A percentile compares a stretch with the other conserved stretches of the same genome.
Evolutionary conservation across 495 filamentous ascomycete species (phyloP).

Genomic region (Cercophora newfieldiana): DNA sequence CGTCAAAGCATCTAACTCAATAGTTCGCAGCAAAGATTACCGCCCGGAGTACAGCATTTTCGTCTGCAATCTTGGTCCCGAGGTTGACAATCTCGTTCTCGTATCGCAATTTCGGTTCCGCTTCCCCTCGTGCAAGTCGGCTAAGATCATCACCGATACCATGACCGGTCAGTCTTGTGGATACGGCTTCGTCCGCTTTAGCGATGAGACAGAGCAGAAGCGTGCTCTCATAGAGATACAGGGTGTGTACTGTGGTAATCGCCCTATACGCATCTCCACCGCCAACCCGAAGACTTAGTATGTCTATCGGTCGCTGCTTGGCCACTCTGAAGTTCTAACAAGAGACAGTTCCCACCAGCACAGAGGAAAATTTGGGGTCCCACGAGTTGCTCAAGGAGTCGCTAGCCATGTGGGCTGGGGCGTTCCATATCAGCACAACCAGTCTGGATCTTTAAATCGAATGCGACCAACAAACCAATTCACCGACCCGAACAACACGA

Average conservation of each 20-base stretch:
- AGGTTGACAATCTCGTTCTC: constrained; percentile 98
- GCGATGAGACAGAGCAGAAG: constrained; percentile 92
- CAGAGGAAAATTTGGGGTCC: no score
- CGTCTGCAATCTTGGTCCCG: constrained; percentile 94
- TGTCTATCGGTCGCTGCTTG: constrained; percentile 6
- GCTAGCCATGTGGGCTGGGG: constrained; percentile 39
- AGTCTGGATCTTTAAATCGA: constrained; percentile 43
- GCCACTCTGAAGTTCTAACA: no score
- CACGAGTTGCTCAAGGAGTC: constrained; percentile 30
- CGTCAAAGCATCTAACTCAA: no score
- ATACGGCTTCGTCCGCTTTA: constrained; percentile 97
- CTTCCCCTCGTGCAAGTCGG: constrained; percentile 96
- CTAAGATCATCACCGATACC: constrained; percentile 99
- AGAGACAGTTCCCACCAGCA: constrained; percentile 39
- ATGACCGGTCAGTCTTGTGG: constrained; percentile 96
- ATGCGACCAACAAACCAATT: constrained; percentile 99
- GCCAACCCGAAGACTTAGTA: constrained; percentile 87
- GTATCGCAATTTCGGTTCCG: constrained; percentile 94
- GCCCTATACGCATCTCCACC: constrained; percentile 97
- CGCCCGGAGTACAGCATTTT: constrained; percentile 98
- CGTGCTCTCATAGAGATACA: constrained; percentile 96
- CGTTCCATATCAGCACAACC: constrained; percentile 34
- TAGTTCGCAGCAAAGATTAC: constrained; percentile 82
- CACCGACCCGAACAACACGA: constrained; percentile 99
- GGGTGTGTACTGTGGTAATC: constrained; percentile 98